phyloP scores from a whole-genome alignment of 2,329 filamentous ascomycete genomes.

The Monilinia aucupariae region DNA sequence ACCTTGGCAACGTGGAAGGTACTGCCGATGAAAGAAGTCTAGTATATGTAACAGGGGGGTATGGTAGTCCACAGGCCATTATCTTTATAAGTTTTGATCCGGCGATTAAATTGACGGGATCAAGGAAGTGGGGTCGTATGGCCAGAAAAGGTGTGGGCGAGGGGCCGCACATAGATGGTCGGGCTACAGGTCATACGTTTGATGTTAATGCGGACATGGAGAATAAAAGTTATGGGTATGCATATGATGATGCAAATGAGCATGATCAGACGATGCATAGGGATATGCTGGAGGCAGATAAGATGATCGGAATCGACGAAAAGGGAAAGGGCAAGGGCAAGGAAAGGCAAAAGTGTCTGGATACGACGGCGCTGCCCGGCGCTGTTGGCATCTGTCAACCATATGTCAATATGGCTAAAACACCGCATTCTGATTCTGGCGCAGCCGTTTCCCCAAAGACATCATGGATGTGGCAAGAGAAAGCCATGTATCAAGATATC shows the following conservation, averaged over 20 bases:
- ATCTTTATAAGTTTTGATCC: slow-evolving; percentile 44
- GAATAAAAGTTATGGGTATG: neutral
- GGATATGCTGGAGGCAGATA: slow-evolving; percentile 24
- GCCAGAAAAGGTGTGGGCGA: slow-evolving; percentile 26
- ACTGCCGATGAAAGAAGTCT: slow-evolving; percentile 44
- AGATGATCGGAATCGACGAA: slow-evolving; percentile 24
- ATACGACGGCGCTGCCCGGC: neutral
- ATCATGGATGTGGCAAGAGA: slow-evolving; percentile 27
- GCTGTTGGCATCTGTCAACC: neutral
- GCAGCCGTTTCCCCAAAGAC: neutral
- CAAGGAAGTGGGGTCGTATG: slow-evolving; percentile 28
- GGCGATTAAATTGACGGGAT: slow-evolving; percentile 34
- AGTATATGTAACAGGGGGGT: slow-evolving; percentile 40
- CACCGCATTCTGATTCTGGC: neutral
- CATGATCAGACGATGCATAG: slow-evolving; percentile 9
- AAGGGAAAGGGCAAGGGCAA: slow-evolving; percentile 30
- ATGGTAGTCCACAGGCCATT: slow-evolving; percentile 34
- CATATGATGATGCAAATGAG: neutral
- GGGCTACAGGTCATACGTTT: slow-evolving; percentile 21
- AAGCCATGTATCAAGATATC: slow-evolving; percentile 31
- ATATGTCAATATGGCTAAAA: neutral
- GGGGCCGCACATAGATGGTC: slow-evolving; percentile 30
- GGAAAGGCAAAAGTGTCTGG: slow-evolving; percentile 10
- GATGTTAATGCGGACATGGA: neutral
- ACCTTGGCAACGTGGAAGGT: slow-evolving; percentile 38